These are phyloP conservation scores for Amyloporia xantha DNA, from an alignment of 768 basidiomycete genomes.

Conservation along the genomic window DNA sequence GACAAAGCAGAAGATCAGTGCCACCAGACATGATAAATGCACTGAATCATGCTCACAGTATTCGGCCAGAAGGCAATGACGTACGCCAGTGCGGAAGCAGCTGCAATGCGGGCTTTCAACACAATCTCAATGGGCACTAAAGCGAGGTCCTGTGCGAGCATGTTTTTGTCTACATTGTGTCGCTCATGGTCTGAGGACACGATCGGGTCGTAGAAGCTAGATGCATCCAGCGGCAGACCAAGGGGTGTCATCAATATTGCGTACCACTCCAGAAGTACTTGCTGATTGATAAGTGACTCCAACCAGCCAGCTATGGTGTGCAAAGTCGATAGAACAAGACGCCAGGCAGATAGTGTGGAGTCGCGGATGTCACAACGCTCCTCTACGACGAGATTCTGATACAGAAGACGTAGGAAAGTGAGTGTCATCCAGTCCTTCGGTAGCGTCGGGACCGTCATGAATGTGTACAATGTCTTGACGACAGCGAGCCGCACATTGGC, in stretches of 20 bases:
- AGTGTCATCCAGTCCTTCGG: slow-evolving; percentile 76
- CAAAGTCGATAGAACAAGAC: slow-evolving; percentile 54
- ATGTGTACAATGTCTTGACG: slow-evolving; percentile 79
- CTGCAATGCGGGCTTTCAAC: slow-evolving; percentile 71
- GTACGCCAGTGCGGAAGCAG: slow-evolving; percentile 70
- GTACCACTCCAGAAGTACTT: slow-evolving; percentile 77
- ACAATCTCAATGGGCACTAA: slow-evolving; percentile 72
- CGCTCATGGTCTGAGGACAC: slow-evolving; percentile 42
- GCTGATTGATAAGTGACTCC: slow-evolving; percentile 47
- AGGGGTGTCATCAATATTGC: slow-evolving; percentile 85
- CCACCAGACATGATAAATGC: background rate
- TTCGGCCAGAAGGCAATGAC: slow-evolving; percentile 63
- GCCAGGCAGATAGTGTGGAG: slow-evolving; percentile 70
- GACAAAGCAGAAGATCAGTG: background rate
- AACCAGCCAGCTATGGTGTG: slow-evolving; percentile 40
- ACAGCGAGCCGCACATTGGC: slow-evolving; percentile 88
- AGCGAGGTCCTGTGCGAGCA: slow-evolving; percentile 85
- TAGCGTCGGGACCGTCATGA: slow-evolving; percentile 72
- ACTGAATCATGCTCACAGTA: slow-evolving; percentile 34
- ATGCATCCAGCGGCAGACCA: slow-evolving; percentile 65
- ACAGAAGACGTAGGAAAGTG: slow-evolving; percentile 75
- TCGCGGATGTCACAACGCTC: slow-evolving; percentile 81
- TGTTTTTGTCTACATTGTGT: slow-evolving; percentile 95
- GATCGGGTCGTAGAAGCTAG: slow-evolving; percentile 60
- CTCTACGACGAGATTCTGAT: slow-evolving; percentile 92